Evolutionary conservation across 768 basidiomycete species (phyloP).

Genomic region (Inosperma sp.): DNA sequence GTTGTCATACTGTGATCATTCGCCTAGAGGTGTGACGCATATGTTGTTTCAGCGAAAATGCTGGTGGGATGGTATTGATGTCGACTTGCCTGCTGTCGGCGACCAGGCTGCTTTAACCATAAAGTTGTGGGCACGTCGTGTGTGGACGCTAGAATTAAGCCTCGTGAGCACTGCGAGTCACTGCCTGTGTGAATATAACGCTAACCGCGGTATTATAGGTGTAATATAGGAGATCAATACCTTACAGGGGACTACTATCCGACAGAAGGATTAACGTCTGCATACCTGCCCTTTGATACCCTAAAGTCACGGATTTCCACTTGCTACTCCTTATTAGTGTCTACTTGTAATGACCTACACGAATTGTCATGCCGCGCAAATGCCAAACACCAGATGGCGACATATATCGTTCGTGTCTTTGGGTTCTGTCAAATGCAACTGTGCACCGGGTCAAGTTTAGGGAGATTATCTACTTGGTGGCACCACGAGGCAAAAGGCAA

Average conservation of each 20-base stretch:
- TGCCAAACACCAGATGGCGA: no score
- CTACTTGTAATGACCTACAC: slow-evolving; percentile 4
- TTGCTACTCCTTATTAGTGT: slow-evolving; percentile 19
- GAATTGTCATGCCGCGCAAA: background rate
- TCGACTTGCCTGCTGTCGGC: slow-evolving; percentile 65
- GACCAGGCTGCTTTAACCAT: slow-evolving; percentile 51
- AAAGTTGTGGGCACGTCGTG: slow-evolving; percentile 95
- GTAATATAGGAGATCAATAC: slow-evolving; percentile 12
- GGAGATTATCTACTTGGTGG: background rate
- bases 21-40: slow-evolving; percentile 8
- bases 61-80: slow-evolving; percentile 98
- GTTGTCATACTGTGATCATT: slow-evolving; percentile 31
- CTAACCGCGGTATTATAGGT: slow-evolving; percentile 16
- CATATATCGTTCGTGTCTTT: background rate
- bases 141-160: slow-evolving; percentile 97
- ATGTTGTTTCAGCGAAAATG: slow-evolving; percentile 76
- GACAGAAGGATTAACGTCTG: slow-evolving; percentile 21
- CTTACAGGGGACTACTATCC: slow-evolving; percentile 10
- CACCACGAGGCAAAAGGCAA: background rate
- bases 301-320: slow-evolving; percentile 19
- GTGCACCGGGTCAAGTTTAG: no score
- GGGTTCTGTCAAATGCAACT: background rate
- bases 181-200: slow-evolving; percentile 1
- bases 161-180: slow-evolving; percentile 49
- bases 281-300: slow-evolving; percentile 28